These are phyloP conservation scores for Colletotrichum paranaense DNA, from an alignment of 2,329 filamentous ascomycete species.

Conservation along the genomic window DNA sequence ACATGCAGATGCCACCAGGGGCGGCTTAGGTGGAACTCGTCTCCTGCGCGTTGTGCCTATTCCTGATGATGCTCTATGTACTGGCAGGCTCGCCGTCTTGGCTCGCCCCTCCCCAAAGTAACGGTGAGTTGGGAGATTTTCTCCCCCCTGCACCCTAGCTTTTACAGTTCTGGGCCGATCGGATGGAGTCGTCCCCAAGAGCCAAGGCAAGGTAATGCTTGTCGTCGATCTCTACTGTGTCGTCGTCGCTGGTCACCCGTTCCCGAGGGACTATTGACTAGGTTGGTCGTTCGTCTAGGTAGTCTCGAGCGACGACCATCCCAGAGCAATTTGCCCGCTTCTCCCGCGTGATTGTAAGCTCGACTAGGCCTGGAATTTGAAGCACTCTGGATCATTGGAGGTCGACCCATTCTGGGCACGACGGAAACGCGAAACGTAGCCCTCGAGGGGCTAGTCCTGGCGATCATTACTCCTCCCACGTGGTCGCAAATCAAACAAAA, in stretches of 20 bases:
- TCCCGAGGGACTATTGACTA: neutral
- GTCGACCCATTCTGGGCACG: neutral
- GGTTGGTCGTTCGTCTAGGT: slow-evolving; percentile 4
- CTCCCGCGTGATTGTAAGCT: neutral
- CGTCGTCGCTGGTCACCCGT: slow-evolving; percentile 6
- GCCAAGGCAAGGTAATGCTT: slow-evolving; percentile 31
- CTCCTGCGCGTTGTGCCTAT: neutral
- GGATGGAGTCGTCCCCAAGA: neutral
- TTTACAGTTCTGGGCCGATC: slow-evolving; percentile 8
- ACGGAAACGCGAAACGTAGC: neutral
- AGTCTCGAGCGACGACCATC: neutral
- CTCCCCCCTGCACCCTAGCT: slow-evolving; percentile 24
- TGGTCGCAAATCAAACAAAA: slow-evolving; percentile 20
- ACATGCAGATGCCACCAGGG: slow-evolving; percentile 12
- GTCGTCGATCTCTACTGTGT: slow-evolving; percentile 28
- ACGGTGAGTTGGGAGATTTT: slow-evolving; percentile 29
- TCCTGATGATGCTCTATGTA: neutral
- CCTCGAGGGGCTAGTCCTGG: neutral
- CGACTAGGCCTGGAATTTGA: neutral
- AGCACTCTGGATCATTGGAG: neutral
- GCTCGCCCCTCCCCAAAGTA: slow-evolving; percentile 15
- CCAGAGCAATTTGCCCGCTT: neutral
- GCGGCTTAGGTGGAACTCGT: neutral
- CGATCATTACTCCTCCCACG: slow-evolving; percentile 15
- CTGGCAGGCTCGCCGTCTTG: neutral